Conservation (phyloP, 805 yeast genomes). For the Middelhovenomyces tepae region DNA sequence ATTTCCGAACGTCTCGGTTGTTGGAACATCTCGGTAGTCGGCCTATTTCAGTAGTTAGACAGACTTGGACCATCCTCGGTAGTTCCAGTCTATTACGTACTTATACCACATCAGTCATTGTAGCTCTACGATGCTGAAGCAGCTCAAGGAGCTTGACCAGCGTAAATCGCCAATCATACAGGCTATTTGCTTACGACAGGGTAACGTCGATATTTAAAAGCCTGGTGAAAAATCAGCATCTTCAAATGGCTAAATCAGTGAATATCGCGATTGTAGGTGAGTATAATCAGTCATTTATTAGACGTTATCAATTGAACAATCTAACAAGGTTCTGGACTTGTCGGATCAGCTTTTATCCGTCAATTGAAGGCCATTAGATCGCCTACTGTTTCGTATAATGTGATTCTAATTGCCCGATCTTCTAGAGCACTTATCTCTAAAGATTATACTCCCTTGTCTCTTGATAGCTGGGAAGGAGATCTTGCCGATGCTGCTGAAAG, state of each 20-base stretch:
- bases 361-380: slow-evolving; percentile 53
- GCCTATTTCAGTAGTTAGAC: background rate
- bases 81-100: background rate
- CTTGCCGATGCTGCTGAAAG: slow-evolving; percentile 37
- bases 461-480: slow-evolving; percentile 47
- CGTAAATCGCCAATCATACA: too few relatives aligned
- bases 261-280: slow-evolving; percentile 64
- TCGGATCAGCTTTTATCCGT: slow-evolving; percentile 82
- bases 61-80: background rate
- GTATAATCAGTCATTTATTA: slow-evolving; percentile 6
- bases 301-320: background rate
- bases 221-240: too few relatives aligned
- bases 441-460: slow-evolving; percentile 64
- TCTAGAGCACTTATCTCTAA: slow-evolving; percentile 56
- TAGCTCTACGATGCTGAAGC: too few relatives aligned
- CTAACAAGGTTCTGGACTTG: slow-evolving; percentile 73
- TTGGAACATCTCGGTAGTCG: too few relatives aligned
- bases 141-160: too few relatives aligned
- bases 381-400: slow-evolving; percentile 57
- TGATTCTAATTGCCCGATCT: slow-evolving; percentile 73
- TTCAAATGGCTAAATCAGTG: slow-evolving; percentile 28
- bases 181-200: too few relatives aligned
- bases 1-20: too few relatives aligned
- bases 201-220: too few relatives aligned
- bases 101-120: too few relatives aligned